Conservation (phyloP, 306 rosid genomes). For the Quercus cerris region DNA sequence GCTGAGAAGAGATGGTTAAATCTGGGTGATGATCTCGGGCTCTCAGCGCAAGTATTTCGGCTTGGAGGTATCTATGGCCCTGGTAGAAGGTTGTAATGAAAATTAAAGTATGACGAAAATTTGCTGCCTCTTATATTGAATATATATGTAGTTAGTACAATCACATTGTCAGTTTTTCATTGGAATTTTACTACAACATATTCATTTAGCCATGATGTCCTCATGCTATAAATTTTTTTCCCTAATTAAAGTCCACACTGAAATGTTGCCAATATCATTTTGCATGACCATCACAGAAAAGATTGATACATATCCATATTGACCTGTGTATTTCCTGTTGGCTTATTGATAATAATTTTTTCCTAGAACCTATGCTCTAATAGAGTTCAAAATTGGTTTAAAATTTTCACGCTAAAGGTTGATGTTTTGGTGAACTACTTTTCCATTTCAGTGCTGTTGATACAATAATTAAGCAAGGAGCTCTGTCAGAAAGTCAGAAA, state of each 20-base stretch:
- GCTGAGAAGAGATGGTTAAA: slow-evolving; percentile 82
- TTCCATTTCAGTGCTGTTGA: slow-evolving; percentile 61
- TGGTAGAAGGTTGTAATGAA: slow-evolving; percentile 75
- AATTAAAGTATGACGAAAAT: neutral
- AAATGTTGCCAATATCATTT: neutral
- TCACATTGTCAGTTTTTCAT: neutral
- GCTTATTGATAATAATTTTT: neutral
- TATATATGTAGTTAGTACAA: neutral
- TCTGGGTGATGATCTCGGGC: slow-evolving; percentile 46
- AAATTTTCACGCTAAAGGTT: neutral
- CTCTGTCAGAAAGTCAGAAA: slow-evolving; percentile 57
- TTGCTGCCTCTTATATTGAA: neutral
- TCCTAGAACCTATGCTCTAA: neutral
- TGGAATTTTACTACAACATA: slow-evolving; percentile 5
- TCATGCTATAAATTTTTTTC: neutral
- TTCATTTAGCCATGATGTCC: slow-evolving; percentile 5
- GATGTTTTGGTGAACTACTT: slow-evolving; percentile 1
- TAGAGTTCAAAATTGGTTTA: neutral
- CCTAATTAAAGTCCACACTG: neutral
- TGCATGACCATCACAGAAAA: neutral
- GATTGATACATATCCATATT: neutral
- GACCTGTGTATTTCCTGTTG: neutral
- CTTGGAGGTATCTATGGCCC: slow-evolving; percentile 98
- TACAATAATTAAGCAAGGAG: slow-evolving; percentile 61
- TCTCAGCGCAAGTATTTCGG: slow-evolving; percentile 59